Conservation (phyloP, 2,329 filamentous ascomycete genomes). For the Penicillium sp. region DNA sequence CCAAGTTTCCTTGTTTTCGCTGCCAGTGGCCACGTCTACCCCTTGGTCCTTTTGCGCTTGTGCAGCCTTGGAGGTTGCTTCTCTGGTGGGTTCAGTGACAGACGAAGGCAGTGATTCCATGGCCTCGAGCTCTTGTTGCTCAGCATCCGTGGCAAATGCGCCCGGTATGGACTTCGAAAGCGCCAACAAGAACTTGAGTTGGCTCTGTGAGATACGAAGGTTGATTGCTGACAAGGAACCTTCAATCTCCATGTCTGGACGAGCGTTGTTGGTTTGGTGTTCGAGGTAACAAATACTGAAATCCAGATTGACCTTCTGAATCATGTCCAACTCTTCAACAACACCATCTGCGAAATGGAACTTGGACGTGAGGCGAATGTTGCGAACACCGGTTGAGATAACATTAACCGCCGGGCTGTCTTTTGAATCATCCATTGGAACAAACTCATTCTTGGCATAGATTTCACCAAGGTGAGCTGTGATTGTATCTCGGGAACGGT, state of each 20-base stretch:
- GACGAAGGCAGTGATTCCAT: constrained; percentile 70
- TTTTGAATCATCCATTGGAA: constrained; percentile 77
- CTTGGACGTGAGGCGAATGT: constrained; percentile 86
- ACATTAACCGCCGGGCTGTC: constrained; percentile 81
- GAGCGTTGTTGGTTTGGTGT: constrained; percentile 73
- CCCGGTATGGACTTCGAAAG: constrained; percentile 85
- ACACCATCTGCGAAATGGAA: constrained; percentile 76
- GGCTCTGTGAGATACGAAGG: constrained; percentile 83
- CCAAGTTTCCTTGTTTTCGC: constrained; percentile 69
- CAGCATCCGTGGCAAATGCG: constrained; percentile 77
- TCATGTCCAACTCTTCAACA: constrained; percentile 89
- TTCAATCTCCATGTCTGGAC: constrained; percentile 89
- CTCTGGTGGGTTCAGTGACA: constrained; percentile 55
- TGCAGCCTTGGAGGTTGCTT: constrained; percentile 54
- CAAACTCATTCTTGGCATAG: constrained; percentile 92
- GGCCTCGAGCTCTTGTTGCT: constrained; percentile 73
- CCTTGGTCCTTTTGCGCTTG: constrained; percentile 53
- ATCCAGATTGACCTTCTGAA: constrained; percentile 92
- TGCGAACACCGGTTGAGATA: constrained; percentile 85
- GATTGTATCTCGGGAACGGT: constrained; percentile 75
- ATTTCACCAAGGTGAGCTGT: constrained; percentile 97
- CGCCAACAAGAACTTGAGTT: constrained; percentile 86
- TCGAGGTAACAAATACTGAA: constrained; percentile 93
- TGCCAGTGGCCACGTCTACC: constrained; percentile 64
- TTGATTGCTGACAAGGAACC: constrained; percentile 94